Percentiles rank a stretch among this genome's conserved stretches.
Evolutionary conservation across 2,329 filamentous ascomycete genomes (phyloP).

Genomic region (Chrysosporium queenslandicum): DNA sequence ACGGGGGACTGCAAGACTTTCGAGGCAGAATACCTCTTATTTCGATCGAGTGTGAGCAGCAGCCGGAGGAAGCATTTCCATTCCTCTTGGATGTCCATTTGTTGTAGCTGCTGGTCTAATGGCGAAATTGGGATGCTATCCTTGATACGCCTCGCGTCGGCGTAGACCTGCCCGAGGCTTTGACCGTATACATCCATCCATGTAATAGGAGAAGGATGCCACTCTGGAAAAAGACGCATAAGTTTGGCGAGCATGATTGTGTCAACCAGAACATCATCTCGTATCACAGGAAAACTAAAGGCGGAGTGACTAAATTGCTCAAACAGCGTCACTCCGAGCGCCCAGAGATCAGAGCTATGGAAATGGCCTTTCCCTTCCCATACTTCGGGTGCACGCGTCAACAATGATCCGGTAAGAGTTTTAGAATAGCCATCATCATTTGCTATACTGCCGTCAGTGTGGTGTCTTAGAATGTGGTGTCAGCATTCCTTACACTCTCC

Average conservation of each 20-base stretch:
- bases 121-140: slow-evolving; percentile 11
- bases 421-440: slow-evolving; percentile 13
- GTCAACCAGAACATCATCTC: slow-evolving; percentile 12
- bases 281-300: slow-evolving; percentile 12
- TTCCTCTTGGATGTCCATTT: slow-evolving; percentile 11
- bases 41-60: slow-evolving; percentile 12
- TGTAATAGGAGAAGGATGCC: slow-evolving; percentile 10
- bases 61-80: slow-evolving; percentile 11
- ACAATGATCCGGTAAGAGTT: slow-evolving; percentile 11
- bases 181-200: slow-evolving; percentile 13
- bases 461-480: slow-evolving; percentile 7
- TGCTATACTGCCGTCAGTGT: slow-evolving; percentile 12
- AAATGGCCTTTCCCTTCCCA: slow-evolving; percentile 13
- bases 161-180: slow-evolving; percentile 12
- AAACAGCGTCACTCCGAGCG: slow-evolving; percentile 11
- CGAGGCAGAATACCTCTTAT: slow-evolving; percentile 12
- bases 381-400: slow-evolving; percentile 13
- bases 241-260: slow-evolving; percentile 14
- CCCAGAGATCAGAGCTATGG: slow-evolving; percentile 13
- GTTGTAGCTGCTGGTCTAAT: slow-evolving; percentile 10
- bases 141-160: slow-evolving; percentile 11
- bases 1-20: slow-evolving; percentile 12
- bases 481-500: slow-evolving; percentile 12
- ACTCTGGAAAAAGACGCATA: slow-evolving; percentile 10
- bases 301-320: slow-evolving; percentile 13